Base-by-base conservation (phyloP, 129 eudicot species). In the Ambrosia trifida region DNA sequence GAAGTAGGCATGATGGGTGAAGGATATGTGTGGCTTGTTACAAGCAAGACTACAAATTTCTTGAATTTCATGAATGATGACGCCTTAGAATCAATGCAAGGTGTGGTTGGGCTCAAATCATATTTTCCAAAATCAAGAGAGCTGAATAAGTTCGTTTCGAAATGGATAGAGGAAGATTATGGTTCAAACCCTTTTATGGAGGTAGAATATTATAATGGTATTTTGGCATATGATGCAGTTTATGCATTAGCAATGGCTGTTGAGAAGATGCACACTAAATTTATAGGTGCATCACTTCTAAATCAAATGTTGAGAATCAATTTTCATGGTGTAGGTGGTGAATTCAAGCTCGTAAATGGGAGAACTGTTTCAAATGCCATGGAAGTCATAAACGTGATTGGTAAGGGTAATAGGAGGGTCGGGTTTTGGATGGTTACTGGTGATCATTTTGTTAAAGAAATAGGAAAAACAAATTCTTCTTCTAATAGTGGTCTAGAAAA, bases 211-310 rank as follows among this genome's bases (percentile, higher is more conserved):
- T 47, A n/a, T 10, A 43, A 44, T 32, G 87, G 87, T 44, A 20
- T 85, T 4, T 72, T 71, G 84, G 91, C 84, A 63, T 89, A 86
- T 69, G 92, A 89, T 84, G 79, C 83, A 6, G 60, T 73, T 59
- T 78, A 49, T 46, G 86, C 84, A 30, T 36, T 89, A 24, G 89
- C 96, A 35, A 65, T 53, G 64, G 87, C 87, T 20, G 20, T 75
- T 16, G 89, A 79, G 40, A 76, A 12, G 57, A 11, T 10, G 31
- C 59, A 72, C 3, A 33, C 70, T 1, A 12, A 11, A 5, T 9
- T 6, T 24, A 30, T 30, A 20, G 70, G 77, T 2, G 5, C 70
- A 36, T 2, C 53, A 58, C 71, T 88, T 77, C 65, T 82, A 4
- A 9, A 43, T 14, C 64, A 76, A 12, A 4, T 85, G 14, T 49